Evolutionary conservation across 441 rosid species (phyloP).

Genomic region (Geranium incanum): DNA sequence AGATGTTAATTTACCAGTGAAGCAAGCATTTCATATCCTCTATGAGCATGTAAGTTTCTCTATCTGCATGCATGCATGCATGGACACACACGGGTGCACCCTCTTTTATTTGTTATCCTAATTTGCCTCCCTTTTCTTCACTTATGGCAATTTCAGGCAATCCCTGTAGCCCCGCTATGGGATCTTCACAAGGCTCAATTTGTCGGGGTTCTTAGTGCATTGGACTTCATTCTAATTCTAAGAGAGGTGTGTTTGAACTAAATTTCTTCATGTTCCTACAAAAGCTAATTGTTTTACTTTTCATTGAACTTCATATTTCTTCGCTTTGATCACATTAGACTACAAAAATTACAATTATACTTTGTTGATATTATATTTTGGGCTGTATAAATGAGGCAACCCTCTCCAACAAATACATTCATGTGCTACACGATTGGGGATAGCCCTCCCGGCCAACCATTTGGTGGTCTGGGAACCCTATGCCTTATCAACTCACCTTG

Average conservation of each 20-base stretch:
- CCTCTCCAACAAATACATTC: no score
- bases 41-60: constrained; percentile 46
- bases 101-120: background rate
- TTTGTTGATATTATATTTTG: no score
- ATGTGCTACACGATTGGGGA: no score
- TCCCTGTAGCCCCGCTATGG: constrained; percentile 61
- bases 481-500: no score
- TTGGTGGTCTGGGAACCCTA: no score
- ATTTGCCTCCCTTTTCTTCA: background rate
- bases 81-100: no score
- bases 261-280: background rate
- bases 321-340: background rate
- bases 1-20: constrained; percentile 56
- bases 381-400: no score
- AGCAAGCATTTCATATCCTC: constrained; percentile 59
- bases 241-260: constrained; percentile 37
- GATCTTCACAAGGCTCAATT: constrained; percentile 44
- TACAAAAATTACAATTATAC: background rate
- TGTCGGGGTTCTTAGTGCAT: constrained; percentile 51
- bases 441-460: no score
- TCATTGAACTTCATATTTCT: background rate
- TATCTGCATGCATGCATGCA: background rate
- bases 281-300: background rate
- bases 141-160: constrained; percentile 39
- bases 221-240: constrained; percentile 53